Evolutionary conservation across 768 basidiomycete species (phyloP), one percentile per base, ranked within the genome.

Genomic region (Tremella fuciformis): DNA sequence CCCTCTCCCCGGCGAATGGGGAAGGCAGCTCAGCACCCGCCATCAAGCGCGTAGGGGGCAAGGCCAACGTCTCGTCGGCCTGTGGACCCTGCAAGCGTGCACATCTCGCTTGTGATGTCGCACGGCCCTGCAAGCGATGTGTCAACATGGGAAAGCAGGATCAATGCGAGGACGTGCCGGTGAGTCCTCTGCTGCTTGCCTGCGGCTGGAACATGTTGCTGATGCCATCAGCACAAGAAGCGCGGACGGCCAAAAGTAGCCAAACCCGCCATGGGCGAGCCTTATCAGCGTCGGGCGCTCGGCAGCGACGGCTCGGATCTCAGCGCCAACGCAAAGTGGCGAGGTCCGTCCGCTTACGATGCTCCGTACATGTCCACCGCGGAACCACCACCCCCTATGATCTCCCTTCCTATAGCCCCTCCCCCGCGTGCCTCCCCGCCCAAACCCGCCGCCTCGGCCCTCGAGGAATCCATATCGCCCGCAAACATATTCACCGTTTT

Each of bases 81-180:
- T 73, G 71, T 57, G 69, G 57, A 19, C 71, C 71, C 2, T 73
- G 71, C 44, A 73, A 73, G 51, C 58, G 58, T 24, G 66, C 71
- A 4, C 71, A 73, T 62, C 40, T 73, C 46, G 71, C 69, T 8
- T 73, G 71, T 51, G 71, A 73, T 53, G 64, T 67, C 3, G 57
- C 57, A 1, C 46, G 71, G 50, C 71, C 71, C 7, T 73, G 71
- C 46, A 69, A 69, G 52, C 42, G 71, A 37, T 73, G 71, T 60
- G 58, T 63, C 4, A 70, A 63, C 22, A 60, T 70, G 63, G 69
- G 69, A 25, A 73, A 73, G 47, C 65, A 62, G 48, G 65, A 68
- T 40, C 46, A 52, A 9, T 73, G 71, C 49, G 63, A 66, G 59
- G 71, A 73, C 60, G 65, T 70, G n/a, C 69, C 71, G 11, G 71